These are phyloP conservation scores for Suillus occidentalis DNA, from an alignment of 768 basidiomycete species.

Conservation along the genomic window DNA sequence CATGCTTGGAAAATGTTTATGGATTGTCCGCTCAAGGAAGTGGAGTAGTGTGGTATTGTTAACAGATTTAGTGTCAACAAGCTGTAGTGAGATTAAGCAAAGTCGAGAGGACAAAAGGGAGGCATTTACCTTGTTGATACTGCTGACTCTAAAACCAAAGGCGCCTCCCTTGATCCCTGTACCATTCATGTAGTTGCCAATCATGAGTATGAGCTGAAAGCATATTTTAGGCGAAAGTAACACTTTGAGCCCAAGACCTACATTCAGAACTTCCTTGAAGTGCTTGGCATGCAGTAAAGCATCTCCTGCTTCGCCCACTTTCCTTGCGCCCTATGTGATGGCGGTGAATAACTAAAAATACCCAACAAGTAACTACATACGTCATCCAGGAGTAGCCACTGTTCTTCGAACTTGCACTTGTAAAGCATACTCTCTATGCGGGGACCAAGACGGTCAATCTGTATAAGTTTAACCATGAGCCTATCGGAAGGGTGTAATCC, in stretches of 20 bases:
- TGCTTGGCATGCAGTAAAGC: constrained; percentile 76
- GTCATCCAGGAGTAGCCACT: constrained; percentile 77
- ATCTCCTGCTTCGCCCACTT: constrained; percentile 78
- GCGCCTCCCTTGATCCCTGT: constrained; percentile 95
- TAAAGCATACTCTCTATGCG: constrained; percentile 97
- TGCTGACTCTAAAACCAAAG: constrained; percentile 94
- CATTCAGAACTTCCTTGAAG: constrained; percentile 90
- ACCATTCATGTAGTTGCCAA: constrained; percentile 99
- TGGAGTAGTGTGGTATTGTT: constrained; percentile 93
- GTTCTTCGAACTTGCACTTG: constrained; percentile 84
- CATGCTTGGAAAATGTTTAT: constrained; percentile 85
- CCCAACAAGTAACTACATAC: constrained; percentile 39
- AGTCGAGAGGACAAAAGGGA: neutral
- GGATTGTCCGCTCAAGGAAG: constrained; percentile 87
- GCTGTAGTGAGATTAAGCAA: constrained; percentile 42
- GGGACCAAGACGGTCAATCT: constrained; percentile 84
- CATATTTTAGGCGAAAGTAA: constrained; percentile 4
- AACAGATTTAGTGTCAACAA: constrained; percentile 96
- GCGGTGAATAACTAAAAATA: neutral
- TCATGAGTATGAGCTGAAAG: constrained; percentile 78
- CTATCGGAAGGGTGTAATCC: constrained; percentile 93
- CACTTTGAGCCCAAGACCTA: constrained; percentile 34
- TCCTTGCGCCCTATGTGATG: constrained; percentile 64
- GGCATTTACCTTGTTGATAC: constrained; percentile 84
- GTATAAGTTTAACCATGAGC: constrained; percentile 95